Percentiles rank a stretch among this genome's conserved stretches.
Conservation (phyloP, 2,329 filamentous ascomycete genomes). For the Aphanoascus verrucosus region DNA sequence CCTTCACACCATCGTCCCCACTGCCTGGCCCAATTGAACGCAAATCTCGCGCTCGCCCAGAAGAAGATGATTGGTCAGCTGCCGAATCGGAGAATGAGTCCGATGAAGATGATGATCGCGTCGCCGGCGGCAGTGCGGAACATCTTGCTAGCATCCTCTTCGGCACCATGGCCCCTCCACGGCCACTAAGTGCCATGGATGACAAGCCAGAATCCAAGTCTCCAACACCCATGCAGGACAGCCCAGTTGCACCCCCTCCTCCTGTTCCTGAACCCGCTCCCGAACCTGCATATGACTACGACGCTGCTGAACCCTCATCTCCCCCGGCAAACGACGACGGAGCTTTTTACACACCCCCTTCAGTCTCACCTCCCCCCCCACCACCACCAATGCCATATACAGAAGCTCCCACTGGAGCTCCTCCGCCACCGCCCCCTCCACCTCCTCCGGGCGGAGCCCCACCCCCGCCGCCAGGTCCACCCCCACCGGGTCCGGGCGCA, state of each 20-base stretch:
- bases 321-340: conserved; percentile 26
- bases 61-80: conserved; percentile 66
- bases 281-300: conserved; percentile 21
- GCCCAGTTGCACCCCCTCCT: conserved; percentile 30
- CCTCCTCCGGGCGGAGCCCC: conserved; percentile 33
- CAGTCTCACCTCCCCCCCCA: conserved; percentile 25
- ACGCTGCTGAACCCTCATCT: conserved; percentile 36
- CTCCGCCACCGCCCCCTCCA: conserved; percentile 32
- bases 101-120: conserved; percentile 63
- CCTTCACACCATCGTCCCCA: conserved; percentile 37
- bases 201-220: conserved; percentile 43
- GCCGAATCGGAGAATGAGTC: conserved; percentile 66
- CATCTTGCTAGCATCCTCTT: conserved; percentile 92
- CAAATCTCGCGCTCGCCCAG: conserved; percentile 46
- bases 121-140: conserved; percentile 73
- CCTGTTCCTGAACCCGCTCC: conserved; percentile 37
- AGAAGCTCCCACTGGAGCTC: conserved; percentile 20
- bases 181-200: conserved; percentile 73
- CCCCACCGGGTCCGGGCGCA: conserved; percentile 16
- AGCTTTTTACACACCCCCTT: conserved; percentile 19
- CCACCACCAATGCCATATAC: conserved; percentile 19
- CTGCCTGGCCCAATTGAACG: conserved; percentile 35
- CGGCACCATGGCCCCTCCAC: conserved; percentile 89
- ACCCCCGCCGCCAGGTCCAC: conserved; percentile 30
- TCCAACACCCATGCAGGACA: conserved; percentile 36